A percentile compares a stretch with the other conserved stretches of the same genome.
Conservation (phyloP, 2,329 filamentous ascomycete genomes). For the Penicillium capsulatum region DNA sequence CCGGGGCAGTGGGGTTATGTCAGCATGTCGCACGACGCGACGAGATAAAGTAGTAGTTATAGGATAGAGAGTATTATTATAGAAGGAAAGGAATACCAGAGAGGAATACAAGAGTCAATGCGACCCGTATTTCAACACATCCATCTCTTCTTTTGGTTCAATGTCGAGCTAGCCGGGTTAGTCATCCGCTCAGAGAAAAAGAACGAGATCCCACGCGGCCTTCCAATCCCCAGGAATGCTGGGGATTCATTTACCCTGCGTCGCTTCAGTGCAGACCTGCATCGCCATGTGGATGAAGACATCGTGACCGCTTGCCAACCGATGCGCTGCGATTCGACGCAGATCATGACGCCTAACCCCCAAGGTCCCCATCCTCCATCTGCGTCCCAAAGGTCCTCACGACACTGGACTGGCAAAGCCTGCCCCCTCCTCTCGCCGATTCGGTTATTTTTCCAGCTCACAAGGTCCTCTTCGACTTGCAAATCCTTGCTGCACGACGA, state of each 20-base stretch:
- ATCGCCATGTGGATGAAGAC: neutral
- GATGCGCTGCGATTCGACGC: constrained; percentile 12
- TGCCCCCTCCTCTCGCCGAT: constrained; percentile 1
- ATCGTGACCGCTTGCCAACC: constrained; percentile 15
- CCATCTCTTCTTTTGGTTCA: too few species aligned
- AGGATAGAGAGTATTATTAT: too few species aligned
- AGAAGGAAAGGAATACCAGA: too few species aligned
- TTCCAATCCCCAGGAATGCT: too few species aligned
- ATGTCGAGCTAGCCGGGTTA: neutral
- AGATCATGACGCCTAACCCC: constrained; percentile 24
- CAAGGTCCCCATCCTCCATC: constrained; percentile 31
- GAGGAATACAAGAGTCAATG: too few species aligned
- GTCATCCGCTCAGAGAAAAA: constrained; percentile 7
- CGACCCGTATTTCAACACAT: too few species aligned
- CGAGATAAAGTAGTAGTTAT: too few species aligned
- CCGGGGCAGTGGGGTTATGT: constrained; percentile 3
- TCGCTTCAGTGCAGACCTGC: neutral
- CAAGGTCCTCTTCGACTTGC: constrained; percentile 19
- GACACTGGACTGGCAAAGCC: neutral
- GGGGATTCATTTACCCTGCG: constrained; percentile 1
- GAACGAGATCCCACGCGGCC: neutral
- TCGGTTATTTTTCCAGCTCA: constrained; percentile 3
- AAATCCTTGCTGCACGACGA: constrained; percentile 16
- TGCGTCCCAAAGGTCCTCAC: constrained; percentile 15
- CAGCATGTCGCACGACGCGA: neutral